Conservation (phyloP, 1,284 basidiomycete genomes). For the Malassezia vespertilionis region DNA sequence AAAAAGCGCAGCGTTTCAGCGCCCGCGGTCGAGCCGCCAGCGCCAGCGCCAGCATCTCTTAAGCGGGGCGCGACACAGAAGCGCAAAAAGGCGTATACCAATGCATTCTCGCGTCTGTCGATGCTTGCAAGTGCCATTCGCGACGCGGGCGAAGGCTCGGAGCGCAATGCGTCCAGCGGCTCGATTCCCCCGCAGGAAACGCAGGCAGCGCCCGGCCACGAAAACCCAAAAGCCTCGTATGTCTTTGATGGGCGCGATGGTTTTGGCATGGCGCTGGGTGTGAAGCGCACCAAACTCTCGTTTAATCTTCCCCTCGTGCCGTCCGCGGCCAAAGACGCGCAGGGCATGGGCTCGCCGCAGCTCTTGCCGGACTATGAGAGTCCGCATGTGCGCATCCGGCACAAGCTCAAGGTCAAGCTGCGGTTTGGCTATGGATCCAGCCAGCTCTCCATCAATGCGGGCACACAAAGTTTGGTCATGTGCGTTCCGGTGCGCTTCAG, state of each 20-base stretch:
- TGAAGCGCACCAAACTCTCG: conserved; percentile 40
- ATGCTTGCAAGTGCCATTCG: conserved; percentile 16
- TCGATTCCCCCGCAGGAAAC: background rate
- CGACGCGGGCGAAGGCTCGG: background rate
- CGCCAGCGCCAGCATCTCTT: background rate
- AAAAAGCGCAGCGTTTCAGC: background rate
- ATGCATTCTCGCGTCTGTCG: conserved; percentile 34
- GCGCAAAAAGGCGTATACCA: conserved; percentile 20
- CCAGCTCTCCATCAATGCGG: conserved; percentile 21
- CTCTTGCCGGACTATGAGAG: conserved; percentile 44
- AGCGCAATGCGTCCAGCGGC: background rate
- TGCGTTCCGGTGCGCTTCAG: conserved; percentile 46
- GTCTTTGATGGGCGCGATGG: conserved; percentile 40
- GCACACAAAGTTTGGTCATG: conserved; percentile 43
- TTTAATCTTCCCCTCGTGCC: conserved; percentile 42
- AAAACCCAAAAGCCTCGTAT: conserved; percentile 35
- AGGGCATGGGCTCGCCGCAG: conserved; percentile 24
- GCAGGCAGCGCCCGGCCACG: background rate
- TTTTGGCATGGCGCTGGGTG: conserved; percentile 33
- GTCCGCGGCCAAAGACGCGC: conserved; percentile 18
- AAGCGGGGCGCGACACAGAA: background rate
- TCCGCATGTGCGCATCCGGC: conserved; percentile 38
- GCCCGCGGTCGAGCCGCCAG: background rate
- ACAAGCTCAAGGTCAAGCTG: conserved; percentile 47
- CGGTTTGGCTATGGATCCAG: conserved; percentile 35